Base-by-base conservation (phyloP, 805 yeast genomes). In the Yarrowia alimentaria region DNA sequence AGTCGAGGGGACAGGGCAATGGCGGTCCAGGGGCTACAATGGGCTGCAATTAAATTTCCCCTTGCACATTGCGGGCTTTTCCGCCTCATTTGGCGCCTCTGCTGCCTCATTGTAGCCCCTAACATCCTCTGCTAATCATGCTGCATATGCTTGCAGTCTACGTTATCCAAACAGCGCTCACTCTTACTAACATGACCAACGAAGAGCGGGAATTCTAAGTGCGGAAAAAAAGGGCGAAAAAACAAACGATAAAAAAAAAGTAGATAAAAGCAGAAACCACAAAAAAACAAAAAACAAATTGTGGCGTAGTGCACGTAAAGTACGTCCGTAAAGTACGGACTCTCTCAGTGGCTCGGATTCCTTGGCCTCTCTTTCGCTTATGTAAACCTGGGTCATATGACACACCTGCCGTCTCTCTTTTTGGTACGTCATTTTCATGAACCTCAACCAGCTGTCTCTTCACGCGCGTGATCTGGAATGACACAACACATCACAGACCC, bases 91-190 rank as follows among this genome's bases (percentile, higher is more conserved):
- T 16, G 28, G 29, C 20, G 9, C 29, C 8, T 11, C 14, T n/a
- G 7, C 16, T 13, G 17, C n/a, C 42, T 20, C 30, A 16, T 6
- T 4, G 14, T 8, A 3, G 22, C 43, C 12, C 22, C 9, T 12
- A 5, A 5, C 3, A 17, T 5, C 31, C 8, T 25, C 8, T 25
- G 24, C 32, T 38, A 38, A 38, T 38, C 47, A 25, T 38, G 47
- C 47, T 38, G 47, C 47, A 38, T 38, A 29, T 38, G 47, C 47
- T 38, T 38, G 47, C 47, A 38, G 33, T 26, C 47, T 38, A 38
- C 47, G 47, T 38, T 38, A 38, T 38, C 47, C 47, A 38, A 38
- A 38, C 47, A 38, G 47, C 22, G 47, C 32, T 38, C 24, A 4
- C 30, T 3, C 16, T 26, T 38, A 38, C 25, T 28, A 38, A 38